Evolutionary conservation across 306 rosid genomes (phyloP), one percentile per base, ranked within the genome.

Genomic region (Begonia loranthoides): DNA sequence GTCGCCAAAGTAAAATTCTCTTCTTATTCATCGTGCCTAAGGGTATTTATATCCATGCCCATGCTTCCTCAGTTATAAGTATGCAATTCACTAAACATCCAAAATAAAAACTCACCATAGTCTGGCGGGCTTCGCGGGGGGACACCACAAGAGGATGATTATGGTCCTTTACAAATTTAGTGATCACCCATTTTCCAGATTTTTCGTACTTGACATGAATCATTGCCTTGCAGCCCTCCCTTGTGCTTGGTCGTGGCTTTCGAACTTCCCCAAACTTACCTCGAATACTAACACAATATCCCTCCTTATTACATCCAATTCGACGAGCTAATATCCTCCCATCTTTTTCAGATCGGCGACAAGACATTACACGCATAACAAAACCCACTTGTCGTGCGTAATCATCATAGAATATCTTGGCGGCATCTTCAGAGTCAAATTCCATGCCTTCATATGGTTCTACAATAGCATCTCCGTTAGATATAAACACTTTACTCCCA

Each of bases 171-270:
- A 81, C 83, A 71, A 84, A 89, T 65, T 89, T 89, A 12, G 97
- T 84, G 22, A 84, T 79, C 61, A 79, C 87, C 97, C 97, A 89
- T 76, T 84, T 89, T 57, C 79, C 93, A 40, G 90, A 79, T 69
- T 82, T 77, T 16, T 82, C 93, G 68, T 56, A 89, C 66, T 89
- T 89, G 21, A 89, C 82, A 60, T 89, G 95, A 72, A 89, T 77
- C 97, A 89, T 89, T 2, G 95, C 97, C 81, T 82, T 89, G 53
- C 97, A 89, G 59, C 97, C 97, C 66, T 81, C 97, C 74, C 97
- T 80, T 54, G 97, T 79, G 75, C 93, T 84, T 15, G 93, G 68
- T 55, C 95, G 74, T 34, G 93, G 84, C 71, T 82, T 81, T 43
- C 97, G 78, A 61, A 77, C 76, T 6, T 84, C 72, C 52, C 95